phyloP scores from a whole-genome alignment of 495 filamentous ascomycete species.

The Apiosordaria backusii region DNA sequence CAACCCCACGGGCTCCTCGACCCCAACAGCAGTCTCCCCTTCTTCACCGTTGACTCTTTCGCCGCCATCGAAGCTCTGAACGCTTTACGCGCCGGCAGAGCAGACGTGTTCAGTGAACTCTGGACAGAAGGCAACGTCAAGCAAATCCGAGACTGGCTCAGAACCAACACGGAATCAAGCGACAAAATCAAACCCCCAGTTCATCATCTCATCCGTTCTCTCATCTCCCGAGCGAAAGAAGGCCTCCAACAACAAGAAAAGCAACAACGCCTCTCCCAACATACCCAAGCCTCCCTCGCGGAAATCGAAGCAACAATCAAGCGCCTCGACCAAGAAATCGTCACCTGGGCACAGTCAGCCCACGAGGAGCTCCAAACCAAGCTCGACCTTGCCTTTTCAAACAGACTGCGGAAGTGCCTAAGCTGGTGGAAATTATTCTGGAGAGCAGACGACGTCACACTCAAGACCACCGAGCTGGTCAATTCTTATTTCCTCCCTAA shows the following conservation, averaged over 20 bases:
- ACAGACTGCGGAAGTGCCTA: constrained; percentile 66
- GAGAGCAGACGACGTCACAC: constrained; percentile 85
- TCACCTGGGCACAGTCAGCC: constrained; percentile 69
- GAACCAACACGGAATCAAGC: not conserved
- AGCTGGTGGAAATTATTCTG: constrained; percentile 95
- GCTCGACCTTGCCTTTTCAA: constrained; percentile 69
- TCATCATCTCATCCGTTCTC: not conserved
- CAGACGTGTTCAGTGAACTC: not conserved
- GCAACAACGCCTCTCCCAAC: not conserved
- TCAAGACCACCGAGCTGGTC: constrained; percentile 74
- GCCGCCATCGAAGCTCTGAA: not conserved
- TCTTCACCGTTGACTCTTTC: not conserved
- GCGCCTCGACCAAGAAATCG: constrained; percentile 55
- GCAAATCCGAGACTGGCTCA: not conserved
- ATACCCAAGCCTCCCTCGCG: not conserved
- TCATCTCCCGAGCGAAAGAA: not conserved
- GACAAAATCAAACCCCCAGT: constrained; percentile 17
- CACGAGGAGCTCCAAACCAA: constrained; percentile 79
- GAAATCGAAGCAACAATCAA: constrained; percentile 25
- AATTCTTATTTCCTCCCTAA: constrained; percentile 66
- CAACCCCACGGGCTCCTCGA: not conserved
- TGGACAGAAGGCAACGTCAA: not conserved
- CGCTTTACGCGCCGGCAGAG: not conserved
- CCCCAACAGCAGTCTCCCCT: not conserved
- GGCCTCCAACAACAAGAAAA: not conserved